phyloP scores from a whole-genome alignment of 495 filamentous ascomycete species.

The Geopyxis carbonaria region DNA sequence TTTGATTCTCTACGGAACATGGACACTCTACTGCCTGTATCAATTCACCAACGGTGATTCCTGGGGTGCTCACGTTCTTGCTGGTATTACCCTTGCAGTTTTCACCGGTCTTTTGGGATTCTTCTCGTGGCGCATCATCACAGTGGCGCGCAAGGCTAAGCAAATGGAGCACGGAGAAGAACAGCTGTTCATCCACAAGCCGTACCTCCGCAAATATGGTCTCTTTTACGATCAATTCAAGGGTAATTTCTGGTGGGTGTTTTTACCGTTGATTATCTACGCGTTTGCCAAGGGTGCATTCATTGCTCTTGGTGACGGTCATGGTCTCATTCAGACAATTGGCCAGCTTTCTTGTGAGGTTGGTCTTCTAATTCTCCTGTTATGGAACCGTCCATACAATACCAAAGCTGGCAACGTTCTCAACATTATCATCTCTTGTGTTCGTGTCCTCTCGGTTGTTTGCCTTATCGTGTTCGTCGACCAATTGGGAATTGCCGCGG shows the following conservation, averaged over 20 bases:
- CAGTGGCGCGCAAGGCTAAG: constrained; percentile 56
- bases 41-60: constrained; percentile 89
- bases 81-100: constrained; percentile 57
- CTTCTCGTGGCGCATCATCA: constrained; percentile 71
- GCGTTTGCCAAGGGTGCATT: constrained; percentile 80
- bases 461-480: constrained; percentile 91
- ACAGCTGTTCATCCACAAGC: constrained; percentile 67
- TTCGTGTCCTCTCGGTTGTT: constrained; percentile 77
- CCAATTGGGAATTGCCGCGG: constrained; percentile 75
- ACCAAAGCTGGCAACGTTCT: constrained; percentile 74
- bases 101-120: constrained; percentile 65
- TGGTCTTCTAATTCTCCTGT: constrained; percentile 41
- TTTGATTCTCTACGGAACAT: constrained; percentile 80
- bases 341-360: constrained; percentile 71
- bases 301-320: constrained; percentile 71
- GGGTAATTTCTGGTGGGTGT: constrained; percentile 89
- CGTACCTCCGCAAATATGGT: constrained; percentile 86
- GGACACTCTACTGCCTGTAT: constrained; percentile 91
- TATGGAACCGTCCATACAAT: constrained; percentile 77
- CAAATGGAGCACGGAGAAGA: constrained; percentile 31
- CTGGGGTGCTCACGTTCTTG: constrained; percentile 80
- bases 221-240: constrained; percentile 94
- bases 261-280: constrained; percentile 80
- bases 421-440: constrained; percentile 83
- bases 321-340: constrained; percentile 63